Evolutionary conservation across 441 rosid genomes (phyloP), one percentile per base, ranked within the genome.

Genomic region (Adansonia grandidieri): DNA sequence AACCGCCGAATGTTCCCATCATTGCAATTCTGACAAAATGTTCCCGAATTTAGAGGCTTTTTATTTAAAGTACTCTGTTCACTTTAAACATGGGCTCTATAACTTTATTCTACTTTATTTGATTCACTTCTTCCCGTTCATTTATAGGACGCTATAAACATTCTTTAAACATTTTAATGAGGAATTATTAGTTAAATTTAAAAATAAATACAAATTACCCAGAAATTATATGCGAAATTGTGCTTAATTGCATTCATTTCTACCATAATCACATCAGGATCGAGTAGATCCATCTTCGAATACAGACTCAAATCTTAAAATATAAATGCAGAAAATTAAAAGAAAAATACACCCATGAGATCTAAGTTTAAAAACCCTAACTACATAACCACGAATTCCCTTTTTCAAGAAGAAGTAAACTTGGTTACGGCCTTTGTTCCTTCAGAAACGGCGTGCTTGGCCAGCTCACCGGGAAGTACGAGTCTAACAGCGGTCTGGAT

Each of bases 391-490:
- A 6, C 28, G 28, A 15, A 40, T 65, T 40, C 66, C 2, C 42
- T 13, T 13, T 62, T 28, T 82, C 82, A 87, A 78, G 88, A 84
- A 68, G 88, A 85, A 45, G 88, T 87, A 40, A 87, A 87, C 74
- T 87, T 87, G 10, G 90, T 87, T 4, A 87, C 90, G 5, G 88
- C 90, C 73, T 87, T 87, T 0, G 90, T 87, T 0, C 90, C 90
- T 79, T 87, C 88, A n/a, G 88, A 87, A 2, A 86, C 87, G 1
- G 90, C 90, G 44, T 87, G 88, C 76, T 87, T 87, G 5, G 90
- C 88, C 9, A 87, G 84, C 65, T 87, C 90, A 1, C 87, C 88
- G 0, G 86, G 87, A 0, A 86, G 80, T 2, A 87, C 90, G 45
- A 87, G 85, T 5, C 88, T 77, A 7, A 87, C 88, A 6, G 88